A percentile compares a stretch with the other conserved stretches of the same genome.
Conservation (phyloP, 1,284 basidiomycete genomes). For the Thecaphora thlaspeos region DNA sequence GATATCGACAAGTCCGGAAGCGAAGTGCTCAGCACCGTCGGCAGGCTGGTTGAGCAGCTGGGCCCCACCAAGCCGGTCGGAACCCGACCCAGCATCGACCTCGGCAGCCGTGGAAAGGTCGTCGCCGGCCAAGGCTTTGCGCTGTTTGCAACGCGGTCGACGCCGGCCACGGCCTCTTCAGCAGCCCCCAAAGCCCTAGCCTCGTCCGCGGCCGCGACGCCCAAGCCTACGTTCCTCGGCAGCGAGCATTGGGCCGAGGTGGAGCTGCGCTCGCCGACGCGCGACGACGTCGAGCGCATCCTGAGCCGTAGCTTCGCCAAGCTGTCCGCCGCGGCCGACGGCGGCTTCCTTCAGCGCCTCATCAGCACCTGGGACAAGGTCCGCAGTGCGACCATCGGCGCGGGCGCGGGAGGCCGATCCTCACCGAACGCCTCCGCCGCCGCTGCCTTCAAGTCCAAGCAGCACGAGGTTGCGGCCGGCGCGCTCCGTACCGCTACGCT, state of each 20-base stretch:
- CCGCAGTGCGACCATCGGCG: slow-evolving; percentile 14
- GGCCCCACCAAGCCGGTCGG: slow-evolving; percentile 72
- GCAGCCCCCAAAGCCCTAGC: slow-evolving; percentile 55
- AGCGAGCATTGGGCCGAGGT: slow-evolving; percentile 61
- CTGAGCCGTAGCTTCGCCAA: slow-evolving; percentile 26
- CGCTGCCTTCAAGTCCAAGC: no score
- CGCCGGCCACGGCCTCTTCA: slow-evolving; percentile 34
- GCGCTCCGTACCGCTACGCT: slow-evolving; percentile 63
- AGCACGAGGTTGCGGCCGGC: slow-evolving; percentile 10
- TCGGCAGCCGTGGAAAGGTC: slow-evolving; percentile 57
- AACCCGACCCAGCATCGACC: slow-evolving; percentile 66
- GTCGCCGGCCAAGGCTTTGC: slow-evolving; percentile 58
- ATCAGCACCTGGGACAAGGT: slow-evolving; percentile 45
- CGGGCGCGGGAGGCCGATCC: background rate
- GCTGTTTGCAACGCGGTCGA: slow-evolving; percentile 59
- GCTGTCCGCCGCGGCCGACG: slow-evolving; percentile 19
- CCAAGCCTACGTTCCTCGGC: slow-evolving; percentile 66
- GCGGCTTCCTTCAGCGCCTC: slow-evolving; percentile 26
- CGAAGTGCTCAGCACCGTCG: slow-evolving; percentile 49
- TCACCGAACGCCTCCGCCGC: no score
- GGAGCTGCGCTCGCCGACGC: slow-evolving; percentile 22
- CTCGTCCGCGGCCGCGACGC: slow-evolving; percentile 6
- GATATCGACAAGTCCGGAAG: slow-evolving; percentile 71
- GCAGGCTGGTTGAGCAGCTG: slow-evolving; percentile 72
- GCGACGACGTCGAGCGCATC: slow-evolving; percentile 43